Conservation (phyloP, 805 yeast genomes). For the Candida lessepsii region DNA sequence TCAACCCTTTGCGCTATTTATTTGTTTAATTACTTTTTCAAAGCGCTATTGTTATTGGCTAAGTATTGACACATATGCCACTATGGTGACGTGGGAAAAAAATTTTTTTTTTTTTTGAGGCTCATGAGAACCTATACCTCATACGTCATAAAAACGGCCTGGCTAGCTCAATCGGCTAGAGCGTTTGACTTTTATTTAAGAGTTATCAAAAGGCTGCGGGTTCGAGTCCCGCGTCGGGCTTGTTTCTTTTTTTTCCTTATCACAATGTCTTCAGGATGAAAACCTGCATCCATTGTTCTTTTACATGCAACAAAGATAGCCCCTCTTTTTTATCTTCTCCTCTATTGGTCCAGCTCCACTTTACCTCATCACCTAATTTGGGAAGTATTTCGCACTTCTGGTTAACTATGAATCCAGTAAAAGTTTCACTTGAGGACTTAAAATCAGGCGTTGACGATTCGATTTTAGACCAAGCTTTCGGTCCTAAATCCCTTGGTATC, state of each 20-base stretch:
- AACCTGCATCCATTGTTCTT: no score
- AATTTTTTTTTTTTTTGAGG: no score
- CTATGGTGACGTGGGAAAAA: no score
- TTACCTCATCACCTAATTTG: no score
- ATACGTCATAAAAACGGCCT: constrained; percentile 16
- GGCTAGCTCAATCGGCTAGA: constrained; percentile 33
- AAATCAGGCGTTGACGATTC: constrained; percentile 28
- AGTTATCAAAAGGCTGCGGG: constrained; percentile 31
- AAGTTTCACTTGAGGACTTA: constrained; percentile 30
- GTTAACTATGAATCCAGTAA: constrained; percentile 22
- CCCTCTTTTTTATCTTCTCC: no score
- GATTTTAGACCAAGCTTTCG: constrained; percentile 47
- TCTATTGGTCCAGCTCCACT: no score
- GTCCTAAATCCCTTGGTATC: constrained; percentile 55
- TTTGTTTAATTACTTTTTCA: no score
- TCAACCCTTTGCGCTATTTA: no score
- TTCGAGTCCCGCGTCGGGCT: constrained; percentile 20
- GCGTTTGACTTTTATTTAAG: constrained; percentile 30
- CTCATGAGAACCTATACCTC: background rate
- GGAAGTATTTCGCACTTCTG: constrained; percentile 1
- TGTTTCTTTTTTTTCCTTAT: constrained; percentile 5
- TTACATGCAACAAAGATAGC: no score
- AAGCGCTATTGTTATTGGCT: no score
- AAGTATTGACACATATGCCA: no score
- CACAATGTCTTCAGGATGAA: no score